Evolutionary conservation across 805 yeast genomes (phyloP), one percentile per base, ranked within the genome.

Genomic region (Wickerhamiella lipophila): DNA sequence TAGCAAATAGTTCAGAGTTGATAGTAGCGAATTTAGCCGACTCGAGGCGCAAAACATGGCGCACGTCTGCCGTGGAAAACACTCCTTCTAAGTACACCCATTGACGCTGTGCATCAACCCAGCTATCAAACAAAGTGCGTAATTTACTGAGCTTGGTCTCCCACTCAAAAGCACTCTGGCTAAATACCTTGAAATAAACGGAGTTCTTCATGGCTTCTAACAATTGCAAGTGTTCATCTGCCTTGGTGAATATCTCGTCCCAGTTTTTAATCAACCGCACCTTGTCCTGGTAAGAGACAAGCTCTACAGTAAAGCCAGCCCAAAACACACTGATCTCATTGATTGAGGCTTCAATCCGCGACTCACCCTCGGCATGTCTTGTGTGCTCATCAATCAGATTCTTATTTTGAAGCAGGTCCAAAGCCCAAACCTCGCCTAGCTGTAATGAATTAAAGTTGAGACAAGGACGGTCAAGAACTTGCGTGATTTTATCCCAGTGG

Each of bases 71-170:
- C 39, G 73, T 75, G 0, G 70, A 66, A 58, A 89, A 81, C 0
- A 86, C 77, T 1, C 95, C 95, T 53, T 77, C 80, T 19, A 88
- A 68, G 60, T 89, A 86, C 1, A 84, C 75, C 94, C 95, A 88
- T 57, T 81, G 84, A n/a, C 81, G 68, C 62, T 89, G 97, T 1
- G 79, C 83, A 29, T 85, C 95, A 23, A 82, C 72, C 94, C 95
- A 87, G 0, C 64, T 58, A 53, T 79, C 84, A 29, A 83, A 67
- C 1, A 83, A 59, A 1, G 67, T 65, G 39, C 70, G 71, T 1
- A 85, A 55, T 0, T 59, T 56, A 42, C 72, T 73, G n/a, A 89
- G 59, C 49, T 70, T 74, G 0, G 66, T 67, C 53, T 81, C 87
- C 69, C 85, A 69, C 0, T 66, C 68, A 6, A 60, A 50, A 0